Conservation (phyloP, 495 filamentous ascomycete species). For the Penicillium verhagenii region DNA sequence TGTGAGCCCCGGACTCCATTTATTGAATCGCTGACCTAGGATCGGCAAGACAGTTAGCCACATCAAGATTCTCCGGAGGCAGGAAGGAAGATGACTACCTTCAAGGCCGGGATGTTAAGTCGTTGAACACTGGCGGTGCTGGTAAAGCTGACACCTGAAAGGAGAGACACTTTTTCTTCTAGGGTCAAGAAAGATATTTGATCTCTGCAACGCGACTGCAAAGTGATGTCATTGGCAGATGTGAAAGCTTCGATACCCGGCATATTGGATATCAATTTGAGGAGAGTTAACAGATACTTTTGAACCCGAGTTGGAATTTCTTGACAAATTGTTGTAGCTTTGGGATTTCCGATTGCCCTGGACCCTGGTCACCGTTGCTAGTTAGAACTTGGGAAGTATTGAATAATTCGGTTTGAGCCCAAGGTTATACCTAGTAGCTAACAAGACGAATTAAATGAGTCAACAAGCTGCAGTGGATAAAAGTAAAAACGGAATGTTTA, state of each 20-base stretch:
- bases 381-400: no score
- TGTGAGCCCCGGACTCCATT: conserved; percentile 9
- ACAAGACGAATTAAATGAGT: no score
- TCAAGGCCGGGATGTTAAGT: not conserved
- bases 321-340: no score
- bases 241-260: not conserved
- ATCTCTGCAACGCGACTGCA: not conserved
- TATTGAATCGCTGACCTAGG: conserved; percentile 13
- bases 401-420: no score
- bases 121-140: not conserved
- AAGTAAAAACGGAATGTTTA: no score
- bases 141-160: conserved; percentile 1
- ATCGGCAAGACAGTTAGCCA: not conserved
- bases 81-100: not conserved
- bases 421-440: no score
- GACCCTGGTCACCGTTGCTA: no score
- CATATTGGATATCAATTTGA: not conserved
- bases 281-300: not conserved
- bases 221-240: not conserved
- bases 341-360: no score
- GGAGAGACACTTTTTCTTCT: conserved; percentile 9
- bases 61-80: no score
- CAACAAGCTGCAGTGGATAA: no score
- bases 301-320: no score
- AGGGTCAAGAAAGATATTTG: not conserved